Evolutionary conservation across 2,329 filamentous ascomycete species (phyloP).

Genomic region (Aspergillus niger): DNA sequence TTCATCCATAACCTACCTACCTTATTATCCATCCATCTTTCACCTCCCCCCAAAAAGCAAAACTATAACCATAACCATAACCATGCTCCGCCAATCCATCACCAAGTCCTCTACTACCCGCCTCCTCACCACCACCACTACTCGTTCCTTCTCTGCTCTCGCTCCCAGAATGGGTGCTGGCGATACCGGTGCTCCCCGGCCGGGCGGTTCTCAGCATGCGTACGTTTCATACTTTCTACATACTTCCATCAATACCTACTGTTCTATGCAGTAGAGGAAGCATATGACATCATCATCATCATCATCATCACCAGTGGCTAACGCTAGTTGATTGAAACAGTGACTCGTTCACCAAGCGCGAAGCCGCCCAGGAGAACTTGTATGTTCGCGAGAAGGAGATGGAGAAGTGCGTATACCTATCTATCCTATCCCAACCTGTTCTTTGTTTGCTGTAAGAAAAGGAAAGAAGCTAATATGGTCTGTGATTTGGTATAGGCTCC

Average conservation of each 20-base stretch:
- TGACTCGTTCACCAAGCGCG: constrained; percentile 89
- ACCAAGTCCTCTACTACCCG: constrained; percentile 58
- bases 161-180: constrained; percentile 67
- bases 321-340: constrained; percentile 48
- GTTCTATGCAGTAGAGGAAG: not conserved
- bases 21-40: not conserved
- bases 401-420: constrained; percentile 64
- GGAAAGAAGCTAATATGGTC: not conserved
- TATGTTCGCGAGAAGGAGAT: constrained; percentile 86
- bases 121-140: constrained; percentile 42
- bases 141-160: constrained; percentile 65
- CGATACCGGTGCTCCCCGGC: constrained; percentile 61
- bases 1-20: not conserved
- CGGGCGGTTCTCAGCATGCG: constrained; percentile 40
- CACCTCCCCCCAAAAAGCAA: not conserved
- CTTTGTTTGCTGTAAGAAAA: not conserved
- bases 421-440: no score
- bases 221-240: constrained; percentile 29
- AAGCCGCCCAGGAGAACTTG: constrained; percentile 81
- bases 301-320: constrained; percentile 11
- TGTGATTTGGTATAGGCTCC: constrained; percentile 52
- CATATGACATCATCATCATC: constrained; percentile 24
- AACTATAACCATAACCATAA: constrained; percentile 9
- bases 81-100: constrained; percentile 69
- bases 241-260: not conserved